Base-by-base conservation (phyloP, 2,329 filamentous ascomycete species). In the Magnaporthiopsis rhizophila region DNA sequence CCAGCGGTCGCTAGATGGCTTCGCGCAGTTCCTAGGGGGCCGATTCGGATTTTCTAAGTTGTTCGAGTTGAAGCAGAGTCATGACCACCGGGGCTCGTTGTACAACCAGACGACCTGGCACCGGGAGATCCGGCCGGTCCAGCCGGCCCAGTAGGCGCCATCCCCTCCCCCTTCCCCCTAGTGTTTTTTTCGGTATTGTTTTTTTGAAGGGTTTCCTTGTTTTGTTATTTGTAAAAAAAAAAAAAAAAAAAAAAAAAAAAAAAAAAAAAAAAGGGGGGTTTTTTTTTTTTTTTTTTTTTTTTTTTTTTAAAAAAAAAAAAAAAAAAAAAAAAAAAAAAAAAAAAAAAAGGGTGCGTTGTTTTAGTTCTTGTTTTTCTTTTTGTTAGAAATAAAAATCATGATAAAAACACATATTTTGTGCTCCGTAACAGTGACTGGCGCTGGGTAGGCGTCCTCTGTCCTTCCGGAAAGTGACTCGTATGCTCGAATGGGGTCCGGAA, bases 1-100 rank as follows among this genome's bases (percentile, higher is more conserved):
- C 12, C 68, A 68, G 9, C 38, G 67, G 18, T 64, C 64, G 6
- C 64, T 66, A 60, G 58, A 61, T 62, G 61, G 65, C 59, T 67
- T 64, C 58, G 62, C 64, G 26, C 59, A 56, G n/a, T 58, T 67
- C 21, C 56, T 70, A 11, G 50, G n/a, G 3, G 56, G 30, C 3
- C n/a, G 61, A 18, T 69, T 69, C 65, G 66, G 67, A 1, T 69
- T 69, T 45, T n/a, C 65, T 56, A n/a, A 62, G 50, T 7, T 61
- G 21, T 30, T 21, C 34, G 34, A 58, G 30, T 8, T 58, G 1
- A 28, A 15, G 7, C 21, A 32, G 24, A 63, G 53, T 24, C 62
- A 63, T 32, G n/a, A 50, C 9, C 60, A 62, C 9, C 38, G 26
- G 24, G 45, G 45, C 45, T n/a, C 45, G 18, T 6, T 24, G 6